Conservation (phyloP, 2,329 filamentous ascomycete species). For the Botrytis fabae region DNA sequence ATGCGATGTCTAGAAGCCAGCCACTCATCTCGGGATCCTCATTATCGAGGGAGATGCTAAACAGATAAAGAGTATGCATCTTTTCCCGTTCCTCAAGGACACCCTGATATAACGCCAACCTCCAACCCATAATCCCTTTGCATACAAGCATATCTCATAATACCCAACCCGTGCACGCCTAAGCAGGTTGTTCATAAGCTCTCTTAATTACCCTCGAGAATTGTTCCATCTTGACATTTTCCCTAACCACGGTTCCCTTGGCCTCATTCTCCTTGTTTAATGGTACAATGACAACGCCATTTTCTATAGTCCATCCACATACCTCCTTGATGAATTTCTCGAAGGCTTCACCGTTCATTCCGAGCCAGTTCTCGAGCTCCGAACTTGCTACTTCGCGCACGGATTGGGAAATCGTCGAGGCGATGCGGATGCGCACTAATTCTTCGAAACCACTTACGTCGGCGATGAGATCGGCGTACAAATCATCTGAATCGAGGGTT, state of each 20-base stretch:
- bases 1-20: conserved; percentile 14
- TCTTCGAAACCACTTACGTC: conserved; percentile 97
- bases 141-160: conserved; percentile 20
- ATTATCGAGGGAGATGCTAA: conserved; percentile 14
- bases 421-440: conserved; percentile 85
- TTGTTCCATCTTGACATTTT: conserved; percentile 91
- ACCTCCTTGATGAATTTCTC: conserved; percentile 81
- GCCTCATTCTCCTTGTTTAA: conserved; percentile 97
- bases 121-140: conserved; percentile 20
- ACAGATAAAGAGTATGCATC: conserved; percentile 12
- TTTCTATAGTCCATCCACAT: conserved; percentile 78
- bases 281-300: conserved; percentile 70
- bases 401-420: conserved; percentile 78
- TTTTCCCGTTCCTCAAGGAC: conserved; percentile 19
- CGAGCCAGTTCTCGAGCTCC: conserved; percentile 74
- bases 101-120: conserved; percentile 21
- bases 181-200: conserved; percentile 81
- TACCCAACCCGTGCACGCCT: conserved; percentile 29
- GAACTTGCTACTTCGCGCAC: conserved; percentile 70
- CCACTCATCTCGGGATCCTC: conserved; percentile 17
- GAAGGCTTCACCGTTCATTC: conserved; percentile 65
- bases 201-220: conserved; percentile 78
- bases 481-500: conserved; percentile 87
- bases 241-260: conserved; percentile 89
- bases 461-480: conserved; percentile 92